Evolutionary conservation across 2,329 filamentous ascomycete genomes (phyloP).

Genomic region (Fusarium siculi): DNA sequence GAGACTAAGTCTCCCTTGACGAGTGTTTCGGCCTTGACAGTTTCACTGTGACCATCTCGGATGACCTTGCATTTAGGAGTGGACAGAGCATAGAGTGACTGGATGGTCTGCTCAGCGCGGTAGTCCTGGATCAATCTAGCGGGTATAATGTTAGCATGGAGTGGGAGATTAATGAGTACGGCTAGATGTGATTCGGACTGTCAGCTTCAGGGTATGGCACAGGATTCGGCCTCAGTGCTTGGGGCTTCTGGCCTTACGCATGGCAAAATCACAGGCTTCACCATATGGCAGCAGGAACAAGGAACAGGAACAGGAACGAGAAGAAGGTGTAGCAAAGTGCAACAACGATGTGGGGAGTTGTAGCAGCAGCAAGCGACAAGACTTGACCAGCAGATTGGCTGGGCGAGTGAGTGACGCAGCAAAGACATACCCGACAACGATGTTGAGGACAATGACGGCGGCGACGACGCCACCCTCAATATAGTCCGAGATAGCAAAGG

Average conservation of each 20-base stretch:
- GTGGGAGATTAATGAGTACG: slow-evolving; percentile 15
- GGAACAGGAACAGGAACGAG: slow-evolving; percentile 5
- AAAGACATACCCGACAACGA: slow-evolving; percentile 68
- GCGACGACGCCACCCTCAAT: slow-evolving; percentile 72
- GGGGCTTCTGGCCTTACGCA: slow-evolving; percentile 42
- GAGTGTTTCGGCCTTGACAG: slow-evolving; percentile 65
- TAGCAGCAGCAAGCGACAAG: slow-evolving; percentile 22
- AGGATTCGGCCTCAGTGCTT: slow-evolving; percentile 42
- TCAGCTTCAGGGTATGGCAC: slow-evolving; percentile 45
- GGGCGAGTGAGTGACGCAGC: slow-evolving; percentile 34
- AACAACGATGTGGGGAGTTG: slow-evolving; percentile 30
- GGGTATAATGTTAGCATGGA: slow-evolving; percentile 41
- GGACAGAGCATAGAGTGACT: slow-evolving; percentile 67
- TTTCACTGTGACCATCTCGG: slow-evolving; percentile 62
- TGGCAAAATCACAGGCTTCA: slow-evolving; percentile 45
- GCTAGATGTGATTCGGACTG: slow-evolving; percentile 33
- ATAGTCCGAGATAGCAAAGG: slow-evolving; percentile 72
- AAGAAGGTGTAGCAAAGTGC: slow-evolving; percentile 33
- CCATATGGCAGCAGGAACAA: slow-evolving; percentile 41
- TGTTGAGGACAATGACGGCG: slow-evolving; percentile 74
- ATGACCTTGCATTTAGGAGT: slow-evolving; percentile 69
- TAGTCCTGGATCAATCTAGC: slow-evolving; percentile 68
- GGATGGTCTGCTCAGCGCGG: slow-evolving; percentile 70
- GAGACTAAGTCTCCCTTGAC: slow-evolving; percentile 74
- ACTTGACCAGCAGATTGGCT: slow-evolving; percentile 28